Base-by-base conservation (phyloP, 306 rosid species). In the Hylodesmum podocarpum region DNA sequence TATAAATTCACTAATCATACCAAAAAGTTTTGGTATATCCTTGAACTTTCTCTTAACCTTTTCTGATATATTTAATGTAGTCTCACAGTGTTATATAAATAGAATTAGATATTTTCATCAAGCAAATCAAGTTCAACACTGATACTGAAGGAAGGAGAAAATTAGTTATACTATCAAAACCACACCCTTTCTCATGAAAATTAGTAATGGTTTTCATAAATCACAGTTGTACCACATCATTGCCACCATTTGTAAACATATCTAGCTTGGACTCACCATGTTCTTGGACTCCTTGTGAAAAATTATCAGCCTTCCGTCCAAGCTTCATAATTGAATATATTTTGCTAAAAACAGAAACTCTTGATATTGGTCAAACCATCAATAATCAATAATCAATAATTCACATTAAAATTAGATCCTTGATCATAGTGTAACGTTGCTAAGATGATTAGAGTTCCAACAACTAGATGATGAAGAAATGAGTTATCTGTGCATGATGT, bases 21-120 rank as follows among this genome's bases (percentile, higher is more conserved):
- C n/a, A n/a, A n/a, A n/a, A n/a, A n/a, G n/a, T n/a, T n/a, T n/a
- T n/a, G n/a, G n/a, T n/a, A n/a, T n/a, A n/a, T n/a, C n/a, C n/a
- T n/a, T n/a, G n/a, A 91, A 80, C 75, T 85, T 91, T 8, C 90
- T 79, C 79, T 82, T 86, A 76, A 91, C 81, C 12, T 91, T 83
- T 64, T 89, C 88, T 13, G 82, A 66, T 79, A 89, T 83, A 59
- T 85, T 89, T 59, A 88, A 72, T 84, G 84, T 14, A 81, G 33
- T 80, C 54, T 89, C 76, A 70, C 83, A 43, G 3, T 24, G 10
- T 58, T 29, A 41, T 21, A 55, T 66, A 18, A 63, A 41, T 4
- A 66, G 47, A 54, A 40, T 76, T 39, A 51, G 73, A 65, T 25
- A 13, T 43, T 12, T 14, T 27, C 70, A 63, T 3, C 24, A 14